A percentile compares a stretch with the other conserved stretches of the same genome.
Conservation (phyloP, 805 yeast genomes). For the Komagataella mondaviorum region DNA sequence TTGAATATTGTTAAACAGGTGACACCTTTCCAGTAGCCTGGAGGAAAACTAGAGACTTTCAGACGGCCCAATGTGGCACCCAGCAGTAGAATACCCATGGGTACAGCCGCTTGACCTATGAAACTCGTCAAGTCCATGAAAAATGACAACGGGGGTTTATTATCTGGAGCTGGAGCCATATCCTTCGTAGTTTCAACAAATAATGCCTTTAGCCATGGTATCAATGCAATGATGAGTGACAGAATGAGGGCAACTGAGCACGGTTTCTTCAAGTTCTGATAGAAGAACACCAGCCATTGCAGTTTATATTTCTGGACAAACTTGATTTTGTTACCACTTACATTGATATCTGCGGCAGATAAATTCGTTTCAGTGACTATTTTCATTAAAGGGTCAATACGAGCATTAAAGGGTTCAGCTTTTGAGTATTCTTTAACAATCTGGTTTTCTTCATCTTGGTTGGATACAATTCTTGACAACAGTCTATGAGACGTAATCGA, state of each 20-base stretch:
- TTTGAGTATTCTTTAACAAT: constrained; percentile 21
- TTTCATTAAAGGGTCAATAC: constrained; percentile 13
- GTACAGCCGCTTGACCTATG: constrained; percentile 39
- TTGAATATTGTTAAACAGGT: constrained; percentile 26
- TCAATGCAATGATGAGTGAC: constrained; percentile 33
- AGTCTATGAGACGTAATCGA: neutral
- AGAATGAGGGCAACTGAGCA: constrained; percentile 30
- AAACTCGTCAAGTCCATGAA: constrained; percentile 34
- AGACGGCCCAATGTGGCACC: constrained; percentile 43
- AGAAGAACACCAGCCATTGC: constrained; percentile 15
- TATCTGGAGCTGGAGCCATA: constrained; percentile 30
- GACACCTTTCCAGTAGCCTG: constrained; percentile 46
- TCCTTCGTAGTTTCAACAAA: constrained; percentile 20
- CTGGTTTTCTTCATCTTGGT: constrained; percentile 8
- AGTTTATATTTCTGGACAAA: constrained; percentile 17
- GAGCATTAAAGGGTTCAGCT: constrained; percentile 17
- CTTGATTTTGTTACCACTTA: constrained; percentile 11
- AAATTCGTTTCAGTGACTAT: constrained; percentile 21
- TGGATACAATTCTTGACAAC: constrained; percentile 1
- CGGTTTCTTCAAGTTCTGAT: constrained; percentile 35
- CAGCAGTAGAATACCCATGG: constrained; percentile 35
- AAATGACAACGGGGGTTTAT: constrained; percentile 39
- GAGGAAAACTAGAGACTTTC: constrained; percentile 28
- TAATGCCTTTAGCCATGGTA: constrained; percentile 39
- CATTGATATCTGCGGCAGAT: constrained; percentile 11